These are phyloP conservation scores for Paracoccidioides brasiliensis DNA, from an alignment of 2,329 filamentous ascomycete genomes.

Conservation along the genomic window DNA sequence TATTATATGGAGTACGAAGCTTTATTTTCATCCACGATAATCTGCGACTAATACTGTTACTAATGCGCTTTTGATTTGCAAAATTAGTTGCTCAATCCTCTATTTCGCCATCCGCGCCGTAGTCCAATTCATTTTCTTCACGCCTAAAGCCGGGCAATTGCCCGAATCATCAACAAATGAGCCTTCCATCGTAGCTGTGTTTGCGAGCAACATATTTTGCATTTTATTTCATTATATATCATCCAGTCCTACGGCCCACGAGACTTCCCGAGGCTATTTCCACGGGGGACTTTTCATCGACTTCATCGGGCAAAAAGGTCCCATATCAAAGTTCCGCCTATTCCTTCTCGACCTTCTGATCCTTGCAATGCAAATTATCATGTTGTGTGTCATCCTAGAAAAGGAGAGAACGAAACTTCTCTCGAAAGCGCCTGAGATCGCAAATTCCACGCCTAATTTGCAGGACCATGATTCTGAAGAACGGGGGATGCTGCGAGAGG, in stretches of 20 bases:
- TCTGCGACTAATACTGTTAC: not conserved
- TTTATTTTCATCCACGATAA: not conserved
- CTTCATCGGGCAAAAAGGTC: conserved; percentile 49
- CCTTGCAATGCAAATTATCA: conserved; percentile 42
- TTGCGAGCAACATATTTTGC: conserved; percentile 43
- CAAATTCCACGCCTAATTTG: conserved; percentile 7
- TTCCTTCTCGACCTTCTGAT: conserved; percentile 42
- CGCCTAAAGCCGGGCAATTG: conserved; percentile 43
- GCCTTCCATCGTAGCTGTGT: conserved; percentile 41
- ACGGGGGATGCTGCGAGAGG: conserved; percentile 37
- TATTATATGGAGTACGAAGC: conserved; percentile 50
- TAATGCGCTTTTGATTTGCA: not conserved
- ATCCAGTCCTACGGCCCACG: conserved; percentile 38
- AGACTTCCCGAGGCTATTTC: conserved; percentile 41
- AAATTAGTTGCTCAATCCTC: conserved; percentile 43
- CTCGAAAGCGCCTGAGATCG: conserved; percentile 7
- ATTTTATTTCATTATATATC: conserved; percentile 44
- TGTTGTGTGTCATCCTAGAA: conserved; percentile 43
- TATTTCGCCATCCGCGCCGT: conserved; percentile 43
- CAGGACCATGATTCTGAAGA: conserved; percentile 51
- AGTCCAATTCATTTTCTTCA: conserved; percentile 46
- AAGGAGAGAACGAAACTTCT: conserved; percentile 32
- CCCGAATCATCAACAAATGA: conserved; percentile 35
- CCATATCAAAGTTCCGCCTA: conserved; percentile 41
- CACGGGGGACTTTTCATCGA: conserved; percentile 52